Evolutionary conservation across 2,329 filamentous ascomycete genomes (phyloP), one percentile per base, ranked within the genome.

Genomic region (Tolypocladium tropicale): DNA sequence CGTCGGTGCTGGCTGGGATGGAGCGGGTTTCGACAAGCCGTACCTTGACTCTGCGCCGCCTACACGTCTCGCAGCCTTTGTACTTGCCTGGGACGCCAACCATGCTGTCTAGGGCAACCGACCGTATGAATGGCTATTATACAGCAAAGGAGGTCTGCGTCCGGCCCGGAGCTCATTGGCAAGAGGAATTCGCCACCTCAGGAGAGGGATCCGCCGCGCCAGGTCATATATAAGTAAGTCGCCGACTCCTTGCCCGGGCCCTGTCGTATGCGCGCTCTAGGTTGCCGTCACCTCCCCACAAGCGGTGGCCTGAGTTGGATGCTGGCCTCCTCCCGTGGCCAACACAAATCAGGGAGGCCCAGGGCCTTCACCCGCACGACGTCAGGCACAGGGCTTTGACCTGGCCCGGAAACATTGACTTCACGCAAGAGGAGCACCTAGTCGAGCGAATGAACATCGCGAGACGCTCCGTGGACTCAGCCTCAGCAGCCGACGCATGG

Each of bases 41-140:
- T 70, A 82, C 82, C 66, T 82, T 83, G 58, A 84, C 82, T 66
- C 83, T 76, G 53, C 82, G 72, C 32, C 74, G 71, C 52, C 82
- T 74, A 65, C 82, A 85, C 30, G 82, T 84, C 67, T 83, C 81
- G 69, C 82, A 85, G 39, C 81, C 82, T 67, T 84, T 84, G 66
- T 80, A 85, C 67, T 84, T 84, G 53, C 82, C 82, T 39, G 81
- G 76, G 57, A 85, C 81, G 54, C 82, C 82, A 60, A 84, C 81
- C 81, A 84, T 83, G 41, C 48, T 46, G 53, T 41, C 41, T 37
- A n/a, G 14, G 39, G 37, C 30, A 4, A 14, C 23, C 41, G n/a
- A 23, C n/a, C 34, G 46, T 50, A 33, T 14, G 2, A 12, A 18
- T 21, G 18, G 28, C 46, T 32, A 32, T 49, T n/a, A 49, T n/a